Evolutionary conservation across 176 grass and related monocot genomes (phyloP), one percentile per base, ranked within the genome.

Genomic region (Pontederia paniculata): DNA sequence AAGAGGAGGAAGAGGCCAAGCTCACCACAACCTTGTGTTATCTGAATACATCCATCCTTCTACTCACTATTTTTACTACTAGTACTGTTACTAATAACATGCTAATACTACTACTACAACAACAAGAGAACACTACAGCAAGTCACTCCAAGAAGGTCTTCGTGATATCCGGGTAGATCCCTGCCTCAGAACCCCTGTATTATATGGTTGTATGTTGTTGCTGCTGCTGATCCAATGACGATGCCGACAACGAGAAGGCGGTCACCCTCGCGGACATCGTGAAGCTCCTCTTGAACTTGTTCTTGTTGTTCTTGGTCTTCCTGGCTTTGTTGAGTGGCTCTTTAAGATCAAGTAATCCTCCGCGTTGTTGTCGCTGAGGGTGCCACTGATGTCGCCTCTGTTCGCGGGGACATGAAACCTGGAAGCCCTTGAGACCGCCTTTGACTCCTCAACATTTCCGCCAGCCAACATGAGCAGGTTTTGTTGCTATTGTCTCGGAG

Each of bases 271-370:
- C 78, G 15, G 94, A 87, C 80, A 98, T 66, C 42, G 94, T 98
- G 78, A 98, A 88, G 74, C 87, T 93, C 75, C 87, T 80, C 75
- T 93, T 98, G 88, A 93, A 98, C 71, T 88, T 98, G n/a, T n/a
- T n/a, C n/a, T n/a, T n/a, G 44, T 63, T 48, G 55, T 14, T 81
- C 52, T 98, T 86, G 69, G 93, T 73, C 79, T 83, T 88, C 51
- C 78, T 71, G 49, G 71, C 69, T 67, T 82, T 93, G 79, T 58
- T 77, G 23, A 88, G 77, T 85, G 56, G 69, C 80, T 93, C 48
- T 98, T 87, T 25, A 88, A 68, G 80, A 83, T 88, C 59, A 88
- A 49, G 31, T 88, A 90, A 59, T 98, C 93, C 66, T 91, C 83
- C 12, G 79, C 77, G 62, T 83, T 78, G 37, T 16, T 66, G 23